These are phyloP conservation scores for Exophiala spinifera DNA, from an alignment of 2,329 filamentous ascomycete species.

Conservation along the genomic window DNA sequence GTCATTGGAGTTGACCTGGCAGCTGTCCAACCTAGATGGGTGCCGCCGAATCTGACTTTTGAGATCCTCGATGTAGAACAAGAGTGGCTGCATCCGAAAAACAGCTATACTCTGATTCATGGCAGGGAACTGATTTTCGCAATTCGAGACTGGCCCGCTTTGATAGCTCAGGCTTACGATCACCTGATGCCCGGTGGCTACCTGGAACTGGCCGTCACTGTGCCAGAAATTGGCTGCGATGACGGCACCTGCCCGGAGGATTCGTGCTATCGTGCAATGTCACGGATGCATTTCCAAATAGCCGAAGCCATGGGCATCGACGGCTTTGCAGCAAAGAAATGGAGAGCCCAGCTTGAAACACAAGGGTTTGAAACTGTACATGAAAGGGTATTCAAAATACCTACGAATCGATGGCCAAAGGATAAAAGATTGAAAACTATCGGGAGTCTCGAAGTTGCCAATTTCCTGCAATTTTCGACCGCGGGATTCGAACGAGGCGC, in stretches of 20 bases:
- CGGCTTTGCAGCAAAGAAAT: slow-evolving; percentile 3
- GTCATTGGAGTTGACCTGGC: slow-evolving; percentile 49
- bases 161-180: slow-evolving; percentile 25
- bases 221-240: slow-evolving; percentile 27
- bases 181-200: slow-evolving; percentile 33
- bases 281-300: slow-evolving; percentile 11
- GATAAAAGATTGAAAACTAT: slow-evolving; percentile 28
- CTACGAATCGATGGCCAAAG: slow-evolving; percentile 29
- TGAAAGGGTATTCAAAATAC: slow-evolving; percentile 27
- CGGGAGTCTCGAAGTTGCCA: slow-evolving; percentile 15
- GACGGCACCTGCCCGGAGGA: slow-evolving; percentile 25
- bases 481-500: slow-evolving; percentile 29
- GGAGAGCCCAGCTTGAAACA: neutral
- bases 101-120: slow-evolving; percentile 36
- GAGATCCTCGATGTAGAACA: slow-evolving; percentile 36
- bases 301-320: slow-evolving; percentile 14
- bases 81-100: slow-evolving; percentile 32
- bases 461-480: slow-evolving; percentile 14
- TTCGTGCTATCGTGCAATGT: neutral
- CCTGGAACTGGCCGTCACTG: slow-evolving; percentile 30
- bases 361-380: slow-evolving; percentile 28
- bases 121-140: slow-evolving; percentile 23
- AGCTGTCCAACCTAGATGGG: slow-evolving; percentile 48
- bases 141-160: slow-evolving; percentile 27
- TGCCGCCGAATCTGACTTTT: slow-evolving; percentile 36